Percentiles rank a stretch among this genome's conserved stretches.
These are phyloP conservation scores for Cyberlindnera bimundalis DNA, from an alignment of 805 yeast genomes.

Conservation along the genomic window DNA sequence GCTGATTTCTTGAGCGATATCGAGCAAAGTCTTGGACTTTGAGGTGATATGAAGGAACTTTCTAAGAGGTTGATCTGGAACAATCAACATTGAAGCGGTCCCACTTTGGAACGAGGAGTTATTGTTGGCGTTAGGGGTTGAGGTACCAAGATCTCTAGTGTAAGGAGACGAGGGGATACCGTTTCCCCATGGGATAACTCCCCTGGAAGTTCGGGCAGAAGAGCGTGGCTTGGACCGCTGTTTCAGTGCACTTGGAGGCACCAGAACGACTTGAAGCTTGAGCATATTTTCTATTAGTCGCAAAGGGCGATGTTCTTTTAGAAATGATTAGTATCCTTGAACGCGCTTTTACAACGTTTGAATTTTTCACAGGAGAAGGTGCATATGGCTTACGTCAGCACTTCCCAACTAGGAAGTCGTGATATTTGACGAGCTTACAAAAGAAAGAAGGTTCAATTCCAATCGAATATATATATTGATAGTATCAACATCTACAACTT, in stretches of 20 bases:
- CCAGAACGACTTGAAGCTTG: conserved; percentile 42
- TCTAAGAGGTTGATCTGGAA: conserved; percentile 22
- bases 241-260: conserved; percentile 37
- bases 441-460: not conserved
- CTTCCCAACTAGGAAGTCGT: not conserved
- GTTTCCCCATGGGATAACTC: not conserved
- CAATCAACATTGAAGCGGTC: not conserved
- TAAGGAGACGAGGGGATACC: conserved; percentile 14
- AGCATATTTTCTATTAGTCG: conserved; percentile 37
- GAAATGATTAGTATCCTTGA: no score
- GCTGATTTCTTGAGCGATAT: conserved; percentile 52
- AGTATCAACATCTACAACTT: conserved; percentile 15
- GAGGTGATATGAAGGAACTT: conserved; percentile 66
- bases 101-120: not conserved
- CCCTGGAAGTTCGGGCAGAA: not conserved
- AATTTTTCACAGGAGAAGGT: not conserved
- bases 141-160: conserved; percentile 32
- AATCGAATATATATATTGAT: not conserved
- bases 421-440: not conserved
- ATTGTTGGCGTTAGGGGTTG: conserved; percentile 33
- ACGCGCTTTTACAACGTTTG: not conserved
- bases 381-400: not conserved
- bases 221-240: conserved; percentile 4
- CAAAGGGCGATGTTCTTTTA: no score
- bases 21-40: conserved; percentile 41